Base-by-base conservation (phyloP, 1,139 yeast species). In the Keqinozyma sinolaborantium region DNA sequence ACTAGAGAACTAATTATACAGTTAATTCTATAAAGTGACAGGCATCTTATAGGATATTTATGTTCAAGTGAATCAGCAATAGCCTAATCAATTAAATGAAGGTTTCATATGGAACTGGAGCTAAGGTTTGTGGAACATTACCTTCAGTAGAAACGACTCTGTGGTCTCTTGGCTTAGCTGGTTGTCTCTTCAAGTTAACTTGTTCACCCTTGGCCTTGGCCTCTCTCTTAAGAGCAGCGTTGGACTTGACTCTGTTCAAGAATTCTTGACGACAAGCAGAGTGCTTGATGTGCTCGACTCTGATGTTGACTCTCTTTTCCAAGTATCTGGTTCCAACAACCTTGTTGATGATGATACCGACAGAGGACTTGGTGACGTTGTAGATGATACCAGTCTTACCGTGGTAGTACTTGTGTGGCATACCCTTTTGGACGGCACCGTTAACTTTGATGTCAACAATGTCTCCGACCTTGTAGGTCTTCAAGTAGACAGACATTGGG, bases 341-440 rank as follows among this genome's bases (percentile, higher is more conserved):
- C 83, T 92, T 92, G 94, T 92, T 84, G 68, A 92, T 73, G 65
- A 92, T 86, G 58, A 92, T 95, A 82, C 98, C 98, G 53, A 92
- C 97, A 48, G 98, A 78, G 47, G 95, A 75, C 81, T 86, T 92
- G 83, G 98, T 92, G 56, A 92, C 94, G 82, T 92, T 92, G 95
- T 81, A 92, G 52, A 92, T 83, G 56, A 90, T 87, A 83, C 98
- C 98, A 53, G 98, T 92, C 84, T 88, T 92, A 76, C 98, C 98
- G 80, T 90, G 97, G 96, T 92, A 92, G 84, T 80, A 90, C 80
- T 92, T 92, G 88, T 87, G 96, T 70, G 98, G 98, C 97, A 92
- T 88, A 85, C 98, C 97, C 83, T 90, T 88, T 73, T 92, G 97
- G 78, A 90, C 79, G 56, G 98, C 80, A 80, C 96, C 97, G 71